Base-by-base conservation (phyloP, 441 rosid species). In the Sinapis alba region DNA sequence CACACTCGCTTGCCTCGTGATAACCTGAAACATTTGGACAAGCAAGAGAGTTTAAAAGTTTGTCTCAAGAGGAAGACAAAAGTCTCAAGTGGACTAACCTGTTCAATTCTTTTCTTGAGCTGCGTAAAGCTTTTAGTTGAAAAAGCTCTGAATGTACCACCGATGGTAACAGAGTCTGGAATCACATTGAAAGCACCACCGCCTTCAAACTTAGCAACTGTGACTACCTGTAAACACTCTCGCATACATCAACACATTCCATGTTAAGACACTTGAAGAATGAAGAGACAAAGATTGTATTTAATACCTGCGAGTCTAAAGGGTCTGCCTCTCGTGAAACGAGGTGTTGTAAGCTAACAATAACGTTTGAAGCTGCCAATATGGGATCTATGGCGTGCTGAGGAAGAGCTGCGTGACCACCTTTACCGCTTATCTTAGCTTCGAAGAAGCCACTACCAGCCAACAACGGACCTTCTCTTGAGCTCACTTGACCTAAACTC, bases 251-350 rank as follows among this genome's bases (percentile, higher is more conserved):
- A 58, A 20, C 34, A 53, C 21, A 28, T 28, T 16, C 26, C 26
- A 41, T 7, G 6, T n/a, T 38, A 18, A 36, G 10, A 11, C 41
- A 28, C 7, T 41, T 12, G n/a, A n/a, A n/a, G n/a, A n/a, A n/a
- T 13, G 53, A 23, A 62, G 34, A 75, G 6, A 24, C 27, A 63
- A 43, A 56, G 45, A 56, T 38, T 65, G 24, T 70, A 62, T 66
- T 7, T 11, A 38, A 0, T 66, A 90, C 99, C 98, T 89, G 98
- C 0, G 99, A 88, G 79, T 92, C 99, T 38, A 90, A 77, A 56
- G 99, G 99, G 81, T 95, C 98, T 26, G 96, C 97, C 81, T 95
- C 99, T 47, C 98, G 94, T 2, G 99, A 95, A 57, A 92, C 87
- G 24, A 92, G 96, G 68, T 95, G 96, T 72, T 95, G 99, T 65